Evolutionary conservation across 352 stramenopile species (phyloP), one percentile per base, ranked within the genome.

Genomic region (Phytopythium oedochilum): DNA sequence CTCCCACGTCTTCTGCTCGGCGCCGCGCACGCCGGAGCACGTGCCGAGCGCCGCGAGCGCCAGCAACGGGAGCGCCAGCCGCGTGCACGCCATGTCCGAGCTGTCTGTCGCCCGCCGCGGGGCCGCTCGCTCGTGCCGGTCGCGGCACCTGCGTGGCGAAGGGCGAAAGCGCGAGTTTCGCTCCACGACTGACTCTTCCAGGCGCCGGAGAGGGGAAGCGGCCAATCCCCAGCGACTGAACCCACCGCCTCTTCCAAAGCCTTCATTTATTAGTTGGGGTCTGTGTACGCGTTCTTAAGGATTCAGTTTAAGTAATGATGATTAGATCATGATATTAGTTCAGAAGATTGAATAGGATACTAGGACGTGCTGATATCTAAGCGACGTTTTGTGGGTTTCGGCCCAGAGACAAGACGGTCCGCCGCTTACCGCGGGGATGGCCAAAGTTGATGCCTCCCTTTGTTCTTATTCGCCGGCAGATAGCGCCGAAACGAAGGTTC

Each of bases 181-280:
- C 8, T 6, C 6, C 36, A 36, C 25, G 44, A 51, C 44, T 51
- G 43, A 49, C 43, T 49, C 44, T 51, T 51, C 44, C 40, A 23
- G 17, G 35, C 2, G 34, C 35, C 35, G 7, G 35, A 42, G 15
- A 9, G 35, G 35, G 17, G 35, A 42, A 22, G 17, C 1, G 15
- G 12, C 5, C 35, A 14, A 47, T 15, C 40, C 40, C 20, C 15
- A 29, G 44, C 25, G 26, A 51, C 44, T 51, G 44, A 51, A 51
- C 44, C 44, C 44, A 51, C 36, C 44, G 44, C 26, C 15, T 34
- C 25, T 51, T 51, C 15, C 44, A 51, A 8, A 26, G 9, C 4
- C 2, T 2, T 1, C 0, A 2, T 22, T 23, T 5, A 36, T 25
- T 34, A 36, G 14, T 14, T 51, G 8, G 6, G 15, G 2, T 12